A percentile compares a stretch with the other conserved stretches of the same genome.
These are phyloP conservation scores for Thelephora aurantiotincta DNA, from an alignment of 768 basidiomycete genomes.

Conservation along the genomic window DNA sequence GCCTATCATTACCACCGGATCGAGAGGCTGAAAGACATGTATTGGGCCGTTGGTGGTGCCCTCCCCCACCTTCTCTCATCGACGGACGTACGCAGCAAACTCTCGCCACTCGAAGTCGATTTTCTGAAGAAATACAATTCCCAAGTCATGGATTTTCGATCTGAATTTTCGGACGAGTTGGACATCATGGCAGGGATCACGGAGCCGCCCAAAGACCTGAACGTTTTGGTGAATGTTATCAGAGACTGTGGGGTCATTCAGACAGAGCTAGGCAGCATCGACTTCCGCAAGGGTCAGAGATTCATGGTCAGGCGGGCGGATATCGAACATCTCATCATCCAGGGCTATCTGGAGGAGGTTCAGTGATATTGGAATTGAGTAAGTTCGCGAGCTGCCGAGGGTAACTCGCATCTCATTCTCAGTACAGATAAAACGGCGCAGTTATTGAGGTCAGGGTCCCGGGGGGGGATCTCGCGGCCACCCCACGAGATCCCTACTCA, in stretches of 20 bases:
- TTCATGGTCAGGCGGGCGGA: slow-evolving; percentile 82
- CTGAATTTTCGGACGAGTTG: slow-evolving; percentile 43
- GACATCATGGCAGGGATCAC: slow-evolving; percentile 79
- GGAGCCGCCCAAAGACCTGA: slow-evolving; percentile 77
- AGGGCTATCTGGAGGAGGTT: slow-evolving; percentile 86
- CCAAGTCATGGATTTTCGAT: slow-evolving; percentile 72
- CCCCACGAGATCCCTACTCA: too few relatives aligned
- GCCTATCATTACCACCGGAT: slow-evolving; percentile 86
- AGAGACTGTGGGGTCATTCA: slow-evolving; percentile 86
- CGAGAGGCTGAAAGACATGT: slow-evolving; percentile 73
- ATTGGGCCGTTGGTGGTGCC: slow-evolving; percentile 82
- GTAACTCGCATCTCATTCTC: background rate
- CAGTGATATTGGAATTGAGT: slow-evolving; percentile 12
- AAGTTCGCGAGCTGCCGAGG: background rate
- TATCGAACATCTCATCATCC: slow-evolving; percentile 88
- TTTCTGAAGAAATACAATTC: slow-evolving; percentile 72
- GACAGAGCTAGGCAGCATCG: slow-evolving; percentile 81
- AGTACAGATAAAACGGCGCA: background rate
- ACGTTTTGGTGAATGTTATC: slow-evolving; percentile 77
- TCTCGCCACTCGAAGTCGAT: slow-evolving; percentile 74
- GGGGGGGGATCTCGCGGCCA: too few relatives aligned
- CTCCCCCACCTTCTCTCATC: slow-evolving; percentile 63
- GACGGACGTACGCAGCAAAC: slow-evolving; percentile 47
- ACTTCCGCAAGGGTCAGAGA: slow-evolving; percentile 81
- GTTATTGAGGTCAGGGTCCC: too few relatives aligned